Percentiles rank a stretch among this genome's conserved stretches.
These are phyloP conservation scores for Eutreptiella sp. DNA, from an alignment of 208 protist species.

Conservation along the genomic window DNA sequence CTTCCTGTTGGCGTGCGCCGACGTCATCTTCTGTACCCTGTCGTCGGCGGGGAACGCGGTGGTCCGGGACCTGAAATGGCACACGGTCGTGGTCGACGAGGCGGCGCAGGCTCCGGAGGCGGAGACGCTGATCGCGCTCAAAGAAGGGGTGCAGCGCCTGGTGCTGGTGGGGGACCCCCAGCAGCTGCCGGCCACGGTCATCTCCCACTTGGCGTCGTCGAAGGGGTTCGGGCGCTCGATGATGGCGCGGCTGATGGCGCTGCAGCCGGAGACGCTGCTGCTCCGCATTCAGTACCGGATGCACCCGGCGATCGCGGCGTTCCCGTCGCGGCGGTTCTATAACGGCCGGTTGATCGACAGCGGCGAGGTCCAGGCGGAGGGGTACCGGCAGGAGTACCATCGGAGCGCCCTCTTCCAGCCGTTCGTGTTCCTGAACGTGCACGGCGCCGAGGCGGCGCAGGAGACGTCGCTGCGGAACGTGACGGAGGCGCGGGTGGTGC, in stretches of 20 bases:
- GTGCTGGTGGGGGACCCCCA: slow-evolving; percentile 12
- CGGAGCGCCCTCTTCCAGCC: no score
- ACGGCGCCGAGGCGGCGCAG: neutral
- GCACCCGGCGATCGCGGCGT: slow-evolving; percentile 35
- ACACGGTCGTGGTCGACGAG: slow-evolving; percentile 10
- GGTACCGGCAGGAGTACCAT: no score
- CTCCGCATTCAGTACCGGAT: slow-evolving; percentile 46
- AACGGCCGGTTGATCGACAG: slow-evolving; percentile 1
- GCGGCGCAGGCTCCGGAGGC: slow-evolving; percentile 8
- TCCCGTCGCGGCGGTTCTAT: slow-evolving; percentile 34
- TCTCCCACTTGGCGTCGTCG: neutral
- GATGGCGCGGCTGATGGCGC: no score
- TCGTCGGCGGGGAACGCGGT: no score
- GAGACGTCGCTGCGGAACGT: slow-evolving; percentile 1
- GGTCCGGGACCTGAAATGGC: no score
- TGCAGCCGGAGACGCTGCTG: no score
- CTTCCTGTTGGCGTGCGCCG: no score
- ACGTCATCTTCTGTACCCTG: no score
- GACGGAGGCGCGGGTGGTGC: slow-evolving; percentile 30
- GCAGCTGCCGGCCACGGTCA: slow-evolving; percentile 10
- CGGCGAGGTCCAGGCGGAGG: no score
- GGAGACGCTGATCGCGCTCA: slow-evolving; percentile 6
- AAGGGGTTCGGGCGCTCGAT: neutral
- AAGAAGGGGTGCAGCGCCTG: neutral
- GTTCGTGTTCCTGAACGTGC: slow-evolving; percentile 27